These are phyloP conservation scores for Neurospora sp. DNA, from an alignment of 495 filamentous ascomycete genomes.

Conservation along the genomic window DNA sequence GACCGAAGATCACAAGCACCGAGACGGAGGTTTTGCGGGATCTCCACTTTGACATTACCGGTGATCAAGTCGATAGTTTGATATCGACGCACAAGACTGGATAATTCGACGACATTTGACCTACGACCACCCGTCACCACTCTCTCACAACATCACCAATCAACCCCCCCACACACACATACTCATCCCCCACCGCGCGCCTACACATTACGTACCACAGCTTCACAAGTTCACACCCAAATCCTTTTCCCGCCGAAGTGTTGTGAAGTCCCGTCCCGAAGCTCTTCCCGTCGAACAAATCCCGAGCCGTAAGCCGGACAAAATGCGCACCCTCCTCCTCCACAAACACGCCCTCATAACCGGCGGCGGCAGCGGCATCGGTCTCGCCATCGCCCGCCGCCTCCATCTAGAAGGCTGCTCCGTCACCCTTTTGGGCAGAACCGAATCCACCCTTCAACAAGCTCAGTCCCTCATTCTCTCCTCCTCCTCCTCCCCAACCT, in stretches of 20 bases:
- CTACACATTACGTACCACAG: not conserved
- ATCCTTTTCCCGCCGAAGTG: too few species aligned
- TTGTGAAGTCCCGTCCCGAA: too few species aligned
- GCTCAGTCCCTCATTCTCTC: not conserved
- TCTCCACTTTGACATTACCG: not conserved
- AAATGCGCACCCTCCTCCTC: slow-evolving; percentile 14
- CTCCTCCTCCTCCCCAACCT: too few species aligned
- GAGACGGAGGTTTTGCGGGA: not conserved
- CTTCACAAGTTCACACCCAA: too few species aligned
- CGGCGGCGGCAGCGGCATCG: slow-evolving; percentile 32
- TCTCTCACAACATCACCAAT: too few species aligned
- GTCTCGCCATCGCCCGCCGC: slow-evolving; percentile 47
- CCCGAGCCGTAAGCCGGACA: too few species aligned
- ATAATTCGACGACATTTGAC: not conserved
- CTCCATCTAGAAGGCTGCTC: slow-evolving; percentile 54
- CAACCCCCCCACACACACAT: not conserved
- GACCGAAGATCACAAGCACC: not conserved
- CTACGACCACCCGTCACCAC: not conserved
- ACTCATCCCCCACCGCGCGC: not conserved
- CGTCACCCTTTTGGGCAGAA: slow-evolving; percentile 46
- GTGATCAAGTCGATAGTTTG: not conserved
- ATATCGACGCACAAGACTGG: not conserved
- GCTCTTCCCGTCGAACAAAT: too few species aligned
- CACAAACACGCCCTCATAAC: slow-evolving; percentile 30
- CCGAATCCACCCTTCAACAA: slow-evolving; percentile 29